Evolutionary conservation across 176 grass and related monocot genomes (phyloP).

Genomic region (Musa troglodytarum): DNA sequence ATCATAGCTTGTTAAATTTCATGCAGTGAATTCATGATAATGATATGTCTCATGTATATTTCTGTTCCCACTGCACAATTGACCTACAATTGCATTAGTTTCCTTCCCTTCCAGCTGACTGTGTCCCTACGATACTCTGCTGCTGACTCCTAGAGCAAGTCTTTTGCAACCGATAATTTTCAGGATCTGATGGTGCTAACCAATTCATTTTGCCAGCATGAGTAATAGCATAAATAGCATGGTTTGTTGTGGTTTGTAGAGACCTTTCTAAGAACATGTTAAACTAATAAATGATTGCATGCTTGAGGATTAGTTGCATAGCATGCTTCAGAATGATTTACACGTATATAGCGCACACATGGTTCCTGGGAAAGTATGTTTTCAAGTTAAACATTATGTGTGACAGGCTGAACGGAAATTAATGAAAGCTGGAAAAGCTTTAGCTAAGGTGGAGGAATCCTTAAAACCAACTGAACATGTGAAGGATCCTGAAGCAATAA

Average conservation of each 20-base stretch:
- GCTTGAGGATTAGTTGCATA: not conserved
- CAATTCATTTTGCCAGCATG: not conserved
- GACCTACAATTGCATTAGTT: not conserved
- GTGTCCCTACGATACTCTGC: not conserved
- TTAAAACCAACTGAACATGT: conserved; percentile 56
- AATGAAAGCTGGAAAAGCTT: conserved; percentile 5
- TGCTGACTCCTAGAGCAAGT: not conserved
- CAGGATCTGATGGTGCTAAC: not conserved
- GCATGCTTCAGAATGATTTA: not conserved
- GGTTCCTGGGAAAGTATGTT: not conserved
- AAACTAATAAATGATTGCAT: conserved; percentile 36
- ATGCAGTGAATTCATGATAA: too few relatives aligned
- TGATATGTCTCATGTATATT: too few relatives aligned
- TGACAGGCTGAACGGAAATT: conserved; percentile 33
- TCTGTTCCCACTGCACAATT: not conserved
- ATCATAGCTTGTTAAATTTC: too few relatives aligned
- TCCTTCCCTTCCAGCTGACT: not conserved
- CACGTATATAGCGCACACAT: not conserved
- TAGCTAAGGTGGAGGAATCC: conserved; percentile 79
- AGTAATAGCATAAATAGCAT: not conserved
- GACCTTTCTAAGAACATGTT: conserved; percentile 61
- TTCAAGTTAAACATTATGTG: not conserved
- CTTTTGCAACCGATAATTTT: not conserved
- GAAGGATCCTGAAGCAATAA: conserved; percentile 82
- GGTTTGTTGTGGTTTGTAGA: conserved; percentile 15